A percentile compares a stretch with the other conserved stretches of the same genome.
Evolutionary conservation across 495 filamentous ascomycete species (phyloP).

Genomic region (Lentithecium fluviatile): DNA sequence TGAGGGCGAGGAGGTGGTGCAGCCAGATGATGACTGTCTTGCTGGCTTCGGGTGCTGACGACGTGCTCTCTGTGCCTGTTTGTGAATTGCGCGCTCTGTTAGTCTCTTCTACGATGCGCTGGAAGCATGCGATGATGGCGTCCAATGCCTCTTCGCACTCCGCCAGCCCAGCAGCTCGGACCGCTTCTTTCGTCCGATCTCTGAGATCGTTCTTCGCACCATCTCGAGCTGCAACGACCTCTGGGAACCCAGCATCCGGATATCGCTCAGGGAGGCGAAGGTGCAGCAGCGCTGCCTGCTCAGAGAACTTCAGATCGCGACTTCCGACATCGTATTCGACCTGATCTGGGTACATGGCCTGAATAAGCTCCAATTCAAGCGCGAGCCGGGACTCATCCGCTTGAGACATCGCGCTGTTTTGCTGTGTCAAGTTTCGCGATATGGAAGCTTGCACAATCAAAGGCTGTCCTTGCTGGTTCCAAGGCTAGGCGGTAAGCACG

Average conservation of each 20-base stretch:
- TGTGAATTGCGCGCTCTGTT: slow-evolving; percentile 1
- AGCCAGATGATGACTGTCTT: slow-evolving; percentile 46
- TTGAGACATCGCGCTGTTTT: slow-evolving; percentile 9
- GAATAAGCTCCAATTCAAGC: slow-evolving; percentile 39
- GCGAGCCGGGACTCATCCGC: slow-evolving; percentile 6
- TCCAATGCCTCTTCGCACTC: slow-evolving; percentile 43
- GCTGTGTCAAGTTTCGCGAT: too few species aligned
- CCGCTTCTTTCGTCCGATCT: slow-evolving; percentile 29
- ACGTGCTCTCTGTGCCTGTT: background rate
- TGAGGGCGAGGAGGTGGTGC: slow-evolving; percentile 44
- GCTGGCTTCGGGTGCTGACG: background rate
- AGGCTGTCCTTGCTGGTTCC: too few species aligned
- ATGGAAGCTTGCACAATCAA: too few species aligned
- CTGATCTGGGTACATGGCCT: slow-evolving; percentile 44
- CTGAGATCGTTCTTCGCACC: slow-evolving; percentile 35
- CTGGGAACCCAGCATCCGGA: slow-evolving; percentile 29
- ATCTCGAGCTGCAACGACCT: slow-evolving; percentile 37
- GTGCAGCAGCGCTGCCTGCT: slow-evolving; percentile 23
- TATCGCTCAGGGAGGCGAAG: slow-evolving; percentile 41
- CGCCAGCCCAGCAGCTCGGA: slow-evolving; percentile 8
- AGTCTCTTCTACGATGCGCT: slow-evolving; percentile 24
- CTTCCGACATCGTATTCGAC: slow-evolving; percentile 30
- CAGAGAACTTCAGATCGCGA: slow-evolving; percentile 36
- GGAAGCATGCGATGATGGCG: slow-evolving; percentile 39
- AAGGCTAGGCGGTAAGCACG: too few species aligned